Conservation (phyloP, 441 rosid species). For the Arabidopsis lyrata region DNA sequence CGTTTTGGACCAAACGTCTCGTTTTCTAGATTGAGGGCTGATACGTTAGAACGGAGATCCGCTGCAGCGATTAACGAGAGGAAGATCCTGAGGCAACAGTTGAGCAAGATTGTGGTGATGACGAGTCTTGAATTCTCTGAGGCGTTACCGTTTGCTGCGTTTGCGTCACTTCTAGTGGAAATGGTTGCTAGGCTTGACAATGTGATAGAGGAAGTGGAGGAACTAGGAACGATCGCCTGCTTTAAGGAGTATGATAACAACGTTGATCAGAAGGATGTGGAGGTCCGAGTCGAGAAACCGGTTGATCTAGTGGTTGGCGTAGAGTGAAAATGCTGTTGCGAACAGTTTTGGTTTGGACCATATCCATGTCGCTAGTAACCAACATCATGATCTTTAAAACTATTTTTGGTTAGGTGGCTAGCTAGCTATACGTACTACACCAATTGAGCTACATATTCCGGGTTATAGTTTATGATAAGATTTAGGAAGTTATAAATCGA, state of each 20-base stretch:
- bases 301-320: constrained; percentile 19
- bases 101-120: constrained; percentile 67
- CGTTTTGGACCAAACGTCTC: constrained; percentile 45
- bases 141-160: constrained; percentile 82
- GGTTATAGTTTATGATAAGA: neutral
- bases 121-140: constrained; percentile 82
- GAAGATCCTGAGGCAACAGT: constrained; percentile 63
- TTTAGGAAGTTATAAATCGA: neutral
- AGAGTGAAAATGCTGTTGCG: constrained; percentile 21
- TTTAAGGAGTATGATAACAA: constrained; percentile 58
- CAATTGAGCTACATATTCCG: neutral
- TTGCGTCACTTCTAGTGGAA: constrained; percentile 77
- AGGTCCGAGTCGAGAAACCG: constrained; percentile 49
- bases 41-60: constrained; percentile 50
- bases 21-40: constrained; percentile 55
- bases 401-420: neutral
- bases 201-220: constrained; percentile 78
- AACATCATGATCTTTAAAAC: neutral
- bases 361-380: neutral
- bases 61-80: constrained; percentile 45
- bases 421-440: neutral
- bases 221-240: constrained; percentile 63
- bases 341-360: constrained; percentile 28
- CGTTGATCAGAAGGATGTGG: constrained; percentile 36
- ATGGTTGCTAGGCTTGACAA: constrained; percentile 75